phyloP scores from a whole-genome alignment of 441 rosid species.

The Gossypium lobatum region DNA sequence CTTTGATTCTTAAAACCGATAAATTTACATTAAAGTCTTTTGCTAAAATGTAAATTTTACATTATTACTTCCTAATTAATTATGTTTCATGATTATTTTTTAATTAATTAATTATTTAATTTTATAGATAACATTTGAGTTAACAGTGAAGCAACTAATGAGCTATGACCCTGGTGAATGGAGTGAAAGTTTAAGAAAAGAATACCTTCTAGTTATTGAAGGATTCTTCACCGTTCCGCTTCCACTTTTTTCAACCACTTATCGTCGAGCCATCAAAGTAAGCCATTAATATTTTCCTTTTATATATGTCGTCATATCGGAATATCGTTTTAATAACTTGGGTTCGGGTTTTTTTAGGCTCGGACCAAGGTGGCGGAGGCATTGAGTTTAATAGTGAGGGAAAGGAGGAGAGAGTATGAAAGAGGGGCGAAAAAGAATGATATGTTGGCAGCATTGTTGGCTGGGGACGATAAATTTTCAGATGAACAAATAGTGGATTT shows the following conservation, averaged over 20 bases:
- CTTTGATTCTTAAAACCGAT: too few species aligned
- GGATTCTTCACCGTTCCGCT: constrained; percentile 85
- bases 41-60: too few species aligned
- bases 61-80: too few species aligned
- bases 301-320: neutral
- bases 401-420: constrained; percentile 53
- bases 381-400: constrained; percentile 62
- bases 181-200: constrained; percentile 79
- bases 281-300: neutral
- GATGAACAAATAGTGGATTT: constrained; percentile 88
- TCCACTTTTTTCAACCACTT: constrained; percentile 70
- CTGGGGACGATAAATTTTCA: constrained; percentile 61
- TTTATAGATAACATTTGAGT: constrained; percentile 81
- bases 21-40: too few species aligned
- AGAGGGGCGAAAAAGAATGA: constrained; percentile 53
- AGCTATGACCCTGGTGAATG: constrained; percentile 90
- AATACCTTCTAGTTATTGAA: constrained; percentile 84
- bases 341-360: constrained; percentile 37
- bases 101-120: neutral
- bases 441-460: constrained; percentile 74
- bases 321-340: neutral
- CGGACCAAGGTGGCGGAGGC: constrained; percentile 97
- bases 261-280: constrained; percentile 81
- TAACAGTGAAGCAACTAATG: constrained; percentile 86
- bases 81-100: neutral